Evolutionary conservation across 805 yeast species (phyloP), one percentile per base, ranked within the genome.

Genomic region (Candida ulmi): DNA sequence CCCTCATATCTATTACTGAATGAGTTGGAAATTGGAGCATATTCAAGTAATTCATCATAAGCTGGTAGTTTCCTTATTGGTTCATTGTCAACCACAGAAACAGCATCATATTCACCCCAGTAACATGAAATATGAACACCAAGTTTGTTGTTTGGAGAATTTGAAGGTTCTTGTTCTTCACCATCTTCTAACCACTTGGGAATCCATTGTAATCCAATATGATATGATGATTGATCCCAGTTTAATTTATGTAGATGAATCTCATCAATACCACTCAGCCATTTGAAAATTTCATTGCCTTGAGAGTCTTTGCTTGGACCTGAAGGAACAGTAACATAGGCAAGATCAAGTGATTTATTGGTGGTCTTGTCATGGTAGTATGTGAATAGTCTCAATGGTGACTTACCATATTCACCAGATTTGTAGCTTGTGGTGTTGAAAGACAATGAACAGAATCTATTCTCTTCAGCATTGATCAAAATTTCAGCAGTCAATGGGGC

Each of bases 21-120:
- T 3, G 80, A 71, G 17, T 80, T 71, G 57, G 76, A 74, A 17
- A 67, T 60, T 1, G 95, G 95, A 1, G 85, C 65, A 53, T 76
- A 87, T 46, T 76, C 74, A 28, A 82, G 52, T 30, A 88, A 55
- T 53, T 88, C 95, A 41, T 75, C 80, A 46, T 70, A 78, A 1
- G 93, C 88, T 1, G 95, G 88, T 4, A 86, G 58, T 42, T 69
- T 71, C 25, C 74, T 60, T 23, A 48, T 47, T 36, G 60, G 34
- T 12, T 48, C 56, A 1, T 71, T 76, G 36, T 64, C 70, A 17
- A 61, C 58, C 8, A 63, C 53, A 18, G 60, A 55, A 36, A 57
- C 73, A 11, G 61, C 58, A 27, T 77, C 78, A 55, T 77, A 76
- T 47, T 88, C 95, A 8, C 87, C 84, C 90, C 91, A 88, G 52